Evolutionary conservation across 1,284 basidiomycete species (phyloP).

Genomic region (Trametes hirsuta): DNA sequence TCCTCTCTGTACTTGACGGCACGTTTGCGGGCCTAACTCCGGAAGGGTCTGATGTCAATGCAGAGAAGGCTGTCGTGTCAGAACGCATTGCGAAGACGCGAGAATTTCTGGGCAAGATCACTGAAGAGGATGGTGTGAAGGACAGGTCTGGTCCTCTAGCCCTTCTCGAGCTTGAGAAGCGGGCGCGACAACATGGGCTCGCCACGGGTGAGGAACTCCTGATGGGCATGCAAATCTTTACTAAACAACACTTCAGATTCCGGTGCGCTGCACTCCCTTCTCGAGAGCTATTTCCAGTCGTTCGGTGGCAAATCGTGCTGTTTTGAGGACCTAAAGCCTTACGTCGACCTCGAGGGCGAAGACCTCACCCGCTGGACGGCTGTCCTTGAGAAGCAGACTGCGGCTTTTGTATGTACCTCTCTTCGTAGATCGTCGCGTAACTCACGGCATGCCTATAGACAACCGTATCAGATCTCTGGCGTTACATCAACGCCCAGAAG

Average conservation of each 20-base stretch:
- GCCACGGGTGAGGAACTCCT: slow-evolving; percentile 43
- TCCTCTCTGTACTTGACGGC: slow-evolving; percentile 71
- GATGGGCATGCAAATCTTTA: neutral
- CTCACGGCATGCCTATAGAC: slow-evolving; percentile 33
- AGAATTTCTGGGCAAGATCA: slow-evolving; percentile 58
- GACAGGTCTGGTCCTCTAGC: slow-evolving; percentile 77
- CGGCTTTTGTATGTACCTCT: slow-evolving; percentile 50
- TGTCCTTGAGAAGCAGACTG: slow-evolving; percentile 52
- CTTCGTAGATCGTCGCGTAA: neutral
- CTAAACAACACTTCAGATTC: slow-evolving; percentile 41
- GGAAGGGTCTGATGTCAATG: slow-evolving; percentile 26
- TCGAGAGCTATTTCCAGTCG: slow-evolving; percentile 70
- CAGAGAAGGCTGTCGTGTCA: slow-evolving; percentile 36
- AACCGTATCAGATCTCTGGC: slow-evolving; percentile 52
- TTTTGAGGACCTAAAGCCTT: slow-evolving; percentile 81
- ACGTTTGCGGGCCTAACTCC: slow-evolving; percentile 52
- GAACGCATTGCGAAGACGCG: slow-evolving; percentile 49
- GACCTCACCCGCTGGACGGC: slow-evolving; percentile 55
- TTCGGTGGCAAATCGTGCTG: slow-evolving; percentile 85
- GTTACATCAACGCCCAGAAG: slow-evolving; percentile 74
- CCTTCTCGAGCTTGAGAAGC: slow-evolving; percentile 70
- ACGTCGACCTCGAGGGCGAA: slow-evolving; percentile 52
- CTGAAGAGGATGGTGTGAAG: slow-evolving; percentile 62
- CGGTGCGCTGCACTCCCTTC: slow-evolving; percentile 44
- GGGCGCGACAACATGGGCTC: slow-evolving; percentile 50